These are phyloP conservation scores for Volvariella volvacea DNA, from an alignment of 1,284 basidiomycete genomes.

Conservation along the genomic window DNA sequence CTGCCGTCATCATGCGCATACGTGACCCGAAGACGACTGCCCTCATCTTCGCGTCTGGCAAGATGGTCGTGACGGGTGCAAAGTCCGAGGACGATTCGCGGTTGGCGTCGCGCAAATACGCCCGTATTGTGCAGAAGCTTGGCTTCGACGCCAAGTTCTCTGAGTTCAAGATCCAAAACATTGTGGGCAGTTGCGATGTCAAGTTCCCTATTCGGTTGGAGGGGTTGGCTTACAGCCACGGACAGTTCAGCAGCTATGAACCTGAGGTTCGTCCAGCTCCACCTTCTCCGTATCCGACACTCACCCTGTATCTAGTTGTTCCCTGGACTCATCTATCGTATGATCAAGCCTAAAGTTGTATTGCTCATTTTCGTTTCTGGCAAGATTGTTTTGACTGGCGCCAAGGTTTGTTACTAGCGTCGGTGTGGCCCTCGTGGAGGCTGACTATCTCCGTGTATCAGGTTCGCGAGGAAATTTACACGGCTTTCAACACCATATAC, in stretches of 20 bases:
- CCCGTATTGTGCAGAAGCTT: slow-evolving; percentile 98
- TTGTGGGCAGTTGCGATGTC: slow-evolving; percentile 97
- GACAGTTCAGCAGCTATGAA: slow-evolving; percentile 97
- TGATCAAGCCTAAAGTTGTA: slow-evolving; percentile 99
- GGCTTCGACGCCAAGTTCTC: slow-evolving; percentile 99
- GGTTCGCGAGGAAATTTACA: slow-evolving; percentile 99
- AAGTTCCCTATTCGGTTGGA: slow-evolving; percentile 99
- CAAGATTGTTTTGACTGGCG: slow-evolving; percentile 98
- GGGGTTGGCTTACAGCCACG: slow-evolving; percentile 96
- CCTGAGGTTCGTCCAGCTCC: slow-evolving; percentile 59
- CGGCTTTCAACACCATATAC: slow-evolving; percentile 99
- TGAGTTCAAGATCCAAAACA: slow-evolving; percentile 99
- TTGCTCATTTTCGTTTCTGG: slow-evolving; percentile 98
- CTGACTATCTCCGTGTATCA: slow-evolving; percentile 29
- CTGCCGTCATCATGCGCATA: slow-evolving; percentile 99
- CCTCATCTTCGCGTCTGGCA: slow-evolving; percentile 98
- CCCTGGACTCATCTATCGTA: slow-evolving; percentile 98
- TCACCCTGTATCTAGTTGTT: slow-evolving; percentile 63
- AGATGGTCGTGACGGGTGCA: slow-evolving; percentile 99
- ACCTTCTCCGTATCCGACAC: slow-evolving; percentile 4
- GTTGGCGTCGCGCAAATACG: slow-evolving; percentile 97
- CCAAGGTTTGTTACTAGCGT: slow-evolving; percentile 63
- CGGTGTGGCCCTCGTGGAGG: slow-evolving; percentile 10
- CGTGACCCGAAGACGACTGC: slow-evolving; percentile 99
- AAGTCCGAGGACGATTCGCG: slow-evolving; percentile 99